Conservation (phyloP, 1,284 basidiomycete genomes). For the Ustanciosporium gigantosporum region DNA sequence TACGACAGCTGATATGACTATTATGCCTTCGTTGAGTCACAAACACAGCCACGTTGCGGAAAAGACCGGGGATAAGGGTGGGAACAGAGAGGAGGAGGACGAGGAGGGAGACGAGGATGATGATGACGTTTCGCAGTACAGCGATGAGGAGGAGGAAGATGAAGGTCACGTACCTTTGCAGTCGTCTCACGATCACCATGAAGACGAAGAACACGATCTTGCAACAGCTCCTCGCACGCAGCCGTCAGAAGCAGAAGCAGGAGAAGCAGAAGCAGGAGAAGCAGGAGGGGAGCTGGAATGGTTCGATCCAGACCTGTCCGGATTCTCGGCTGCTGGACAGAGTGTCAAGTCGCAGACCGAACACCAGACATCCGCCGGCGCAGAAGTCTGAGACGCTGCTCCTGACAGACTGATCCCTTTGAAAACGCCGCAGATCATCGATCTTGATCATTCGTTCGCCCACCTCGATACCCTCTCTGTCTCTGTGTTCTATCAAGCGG, state of each 20-base stretch:
- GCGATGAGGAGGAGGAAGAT: not conserved
- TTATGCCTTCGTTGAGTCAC: slow-evolving; percentile 1
- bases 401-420: too few species aligned
- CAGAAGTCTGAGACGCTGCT: too few species aligned
- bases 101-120: slow-evolving; percentile 5
- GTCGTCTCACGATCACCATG: not conserved
- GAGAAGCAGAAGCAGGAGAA: too few species aligned
- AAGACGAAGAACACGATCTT: not conserved
- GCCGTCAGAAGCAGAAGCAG: too few species aligned
- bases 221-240: not conserved
- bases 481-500: too few species aligned
- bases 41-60: not conserved
- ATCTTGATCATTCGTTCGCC: too few species aligned
- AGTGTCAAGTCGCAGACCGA: slow-evolving; percentile 5
- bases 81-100: not conserved
- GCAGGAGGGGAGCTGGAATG: slow-evolving; percentile 43
- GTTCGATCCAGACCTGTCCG: slow-evolving; percentile 45
- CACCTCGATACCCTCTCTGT: too few species aligned
- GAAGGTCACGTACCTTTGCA: not conserved
- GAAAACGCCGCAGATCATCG: too few species aligned
- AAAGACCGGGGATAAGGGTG: slow-evolving; percentile 1
- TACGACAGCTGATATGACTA: slow-evolving; percentile 10
- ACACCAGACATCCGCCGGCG: too few species aligned
- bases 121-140: not conserved
- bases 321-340: slow-evolving; percentile 26